A percentile compares a stretch with the other conserved stretches of the same genome.
Conservation (phyloP, 306 rosid species). For the Vigna angularis region DNA sequence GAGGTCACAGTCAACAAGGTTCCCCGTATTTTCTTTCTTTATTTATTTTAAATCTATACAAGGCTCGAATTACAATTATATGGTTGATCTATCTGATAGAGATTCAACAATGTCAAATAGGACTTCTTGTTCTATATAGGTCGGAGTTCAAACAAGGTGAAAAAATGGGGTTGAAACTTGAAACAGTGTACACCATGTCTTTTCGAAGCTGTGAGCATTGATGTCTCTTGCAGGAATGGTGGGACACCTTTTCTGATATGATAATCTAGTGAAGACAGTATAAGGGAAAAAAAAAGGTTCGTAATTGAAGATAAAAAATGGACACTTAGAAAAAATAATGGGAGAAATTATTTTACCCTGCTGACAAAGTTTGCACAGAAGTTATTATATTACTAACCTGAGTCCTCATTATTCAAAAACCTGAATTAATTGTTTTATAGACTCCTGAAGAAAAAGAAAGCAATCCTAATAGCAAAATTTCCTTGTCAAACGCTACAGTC, state of each 20-base stretch:
- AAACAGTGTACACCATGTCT: conserved; percentile 47
- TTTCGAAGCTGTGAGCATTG: conserved; percentile 46
- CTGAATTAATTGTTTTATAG: conserved; percentile 14
- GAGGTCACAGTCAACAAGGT: conserved; percentile 55
- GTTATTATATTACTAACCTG: conserved; percentile 14
- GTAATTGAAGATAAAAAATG: conserved; percentile 26
- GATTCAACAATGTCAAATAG: conserved; percentile 42
- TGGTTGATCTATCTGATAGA: conserved; percentile 29
- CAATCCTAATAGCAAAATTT: conserved; percentile 35
- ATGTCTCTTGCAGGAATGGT: conserved; percentile 51
- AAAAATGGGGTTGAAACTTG: conserved; percentile 38
- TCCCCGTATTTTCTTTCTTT: conserved; percentile 7
- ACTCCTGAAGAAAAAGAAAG: conserved; percentile 41
- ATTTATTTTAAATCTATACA: not conserved
- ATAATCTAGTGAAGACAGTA: conserved; percentile 41
- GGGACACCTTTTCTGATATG: conserved; percentile 47
- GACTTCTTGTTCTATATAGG: conserved; percentile 36
- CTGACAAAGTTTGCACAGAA: not conserved
- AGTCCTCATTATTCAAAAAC: conserved; percentile 2
- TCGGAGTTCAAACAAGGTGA: conserved; percentile 38
- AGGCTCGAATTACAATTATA: conserved; percentile 26
- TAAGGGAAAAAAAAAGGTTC: not conserved
- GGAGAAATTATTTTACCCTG: conserved; percentile 17
- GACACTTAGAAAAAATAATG: not conserved
- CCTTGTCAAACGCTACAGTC: conserved; percentile 37